These are phyloP conservation scores for Typha latifolia DNA, from an alignment of 176 grass and related monocot species.

Conservation along the genomic window DNA sequence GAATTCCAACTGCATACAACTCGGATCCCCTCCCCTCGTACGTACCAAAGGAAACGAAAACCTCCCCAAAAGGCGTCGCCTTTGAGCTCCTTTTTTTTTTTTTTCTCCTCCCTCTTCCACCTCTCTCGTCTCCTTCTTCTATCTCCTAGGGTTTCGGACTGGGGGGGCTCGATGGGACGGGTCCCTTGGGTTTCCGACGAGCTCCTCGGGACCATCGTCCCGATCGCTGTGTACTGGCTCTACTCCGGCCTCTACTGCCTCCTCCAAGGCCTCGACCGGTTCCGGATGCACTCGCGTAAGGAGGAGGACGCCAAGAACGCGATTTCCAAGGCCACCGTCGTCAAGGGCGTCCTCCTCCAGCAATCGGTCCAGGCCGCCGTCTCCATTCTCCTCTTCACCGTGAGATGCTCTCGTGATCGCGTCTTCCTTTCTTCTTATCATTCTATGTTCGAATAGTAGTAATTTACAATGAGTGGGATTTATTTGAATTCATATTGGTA, in stretches of 20 bases:
- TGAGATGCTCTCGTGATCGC: neutral
- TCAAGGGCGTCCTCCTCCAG: conserved; percentile 31
- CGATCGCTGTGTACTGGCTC: conserved; percentile 38
- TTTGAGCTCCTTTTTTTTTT: too few relatives aligned
- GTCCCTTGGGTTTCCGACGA: conserved; percentile 14
- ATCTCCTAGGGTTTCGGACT: neutral
- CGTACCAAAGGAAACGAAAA: too few relatives aligned
- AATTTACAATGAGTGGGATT: too few relatives aligned
- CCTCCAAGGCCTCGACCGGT: conserved; percentile 25
- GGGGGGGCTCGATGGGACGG: neutral
- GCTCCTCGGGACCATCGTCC: conserved; percentile 17
- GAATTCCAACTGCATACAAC: too few relatives aligned
- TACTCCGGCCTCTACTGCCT: conserved; percentile 29
- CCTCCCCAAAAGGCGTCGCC: too few relatives aligned
- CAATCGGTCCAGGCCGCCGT: conserved; percentile 30
- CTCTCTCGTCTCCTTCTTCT: neutral
- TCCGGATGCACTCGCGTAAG: conserved; percentile 28
- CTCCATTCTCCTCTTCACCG: conserved; percentile 6
- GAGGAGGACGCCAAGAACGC: conserved; percentile 36
- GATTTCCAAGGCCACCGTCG: conserved; percentile 28
- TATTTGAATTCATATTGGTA: too few relatives aligned
- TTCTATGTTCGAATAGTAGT: too few relatives aligned
- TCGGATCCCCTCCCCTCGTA: too few relatives aligned
- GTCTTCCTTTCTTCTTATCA: too few relatives aligned
- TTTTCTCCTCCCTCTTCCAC: too few relatives aligned